Evolutionary conservation across 2,329 filamentous ascomycete species (phyloP).

Genomic region (Xylariaceae sp.): DNA sequence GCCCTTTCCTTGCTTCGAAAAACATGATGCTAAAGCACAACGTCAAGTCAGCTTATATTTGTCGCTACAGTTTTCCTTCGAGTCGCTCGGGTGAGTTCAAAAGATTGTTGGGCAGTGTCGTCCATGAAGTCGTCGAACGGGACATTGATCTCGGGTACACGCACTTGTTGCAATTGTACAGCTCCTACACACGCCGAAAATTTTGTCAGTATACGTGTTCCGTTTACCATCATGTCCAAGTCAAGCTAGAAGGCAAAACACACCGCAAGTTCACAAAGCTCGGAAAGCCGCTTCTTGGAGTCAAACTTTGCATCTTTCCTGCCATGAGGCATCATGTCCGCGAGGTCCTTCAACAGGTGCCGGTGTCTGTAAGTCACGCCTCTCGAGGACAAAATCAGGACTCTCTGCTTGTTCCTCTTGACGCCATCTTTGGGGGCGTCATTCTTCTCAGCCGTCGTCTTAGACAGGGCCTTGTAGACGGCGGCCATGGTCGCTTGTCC

Average conservation of each 20-base stretch:
- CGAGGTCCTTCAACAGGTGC: conserved; percentile 86
- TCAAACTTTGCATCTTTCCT: conserved; percentile 96
- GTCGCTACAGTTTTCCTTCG: conserved; percentile 1
- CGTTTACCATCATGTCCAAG: background rate
- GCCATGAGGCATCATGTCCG: conserved; percentile 75
- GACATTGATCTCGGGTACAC: background rate
- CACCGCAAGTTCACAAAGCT: conserved; percentile 32
- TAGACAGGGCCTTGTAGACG: conserved; percentile 72
- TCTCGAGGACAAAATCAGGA: conserved; percentile 86
- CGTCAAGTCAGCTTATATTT: background rate
- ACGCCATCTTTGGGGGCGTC: conserved; percentile 48
- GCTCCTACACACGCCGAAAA: conserved; percentile 6
- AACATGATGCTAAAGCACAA: conserved; percentile 58
- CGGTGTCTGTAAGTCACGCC: conserved; percentile 87
- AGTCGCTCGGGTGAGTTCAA: conserved; percentile 39
- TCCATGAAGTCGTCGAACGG: too few relatives aligned
- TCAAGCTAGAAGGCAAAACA: background rate
- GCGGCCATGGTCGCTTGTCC: conserved; percentile 55
- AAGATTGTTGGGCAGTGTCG: conserved; percentile 49
- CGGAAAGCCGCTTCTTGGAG: conserved; percentile 76
- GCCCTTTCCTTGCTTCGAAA: conserved; percentile 89
- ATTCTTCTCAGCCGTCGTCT: conserved; percentile 48
- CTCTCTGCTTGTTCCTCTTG: conserved; percentile 70
- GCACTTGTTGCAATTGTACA: conserved; percentile 86
- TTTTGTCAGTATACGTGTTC: background rate